Evolutionary conservation across 2,329 filamentous ascomycete genomes (phyloP).

Genomic region (Pyrenochaeta sp.): DNA sequence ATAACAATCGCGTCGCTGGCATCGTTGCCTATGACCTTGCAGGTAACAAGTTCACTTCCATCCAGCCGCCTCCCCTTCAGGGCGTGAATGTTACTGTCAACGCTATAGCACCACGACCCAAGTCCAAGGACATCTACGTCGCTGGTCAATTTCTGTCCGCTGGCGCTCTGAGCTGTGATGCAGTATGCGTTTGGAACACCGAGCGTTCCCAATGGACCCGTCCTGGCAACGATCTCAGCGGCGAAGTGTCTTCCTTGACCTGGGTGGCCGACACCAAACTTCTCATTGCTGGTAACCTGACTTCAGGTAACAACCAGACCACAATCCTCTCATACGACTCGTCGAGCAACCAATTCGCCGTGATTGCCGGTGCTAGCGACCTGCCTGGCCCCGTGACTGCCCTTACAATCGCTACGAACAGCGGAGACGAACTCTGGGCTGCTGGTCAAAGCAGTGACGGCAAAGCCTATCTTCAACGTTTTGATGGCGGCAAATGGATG

Average conservation of each 20-base stretch:
- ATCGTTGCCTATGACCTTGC: constrained; percentile 82
- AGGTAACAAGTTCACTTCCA: constrained; percentile 66
- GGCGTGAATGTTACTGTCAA: constrained; percentile 78
- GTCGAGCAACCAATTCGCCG: constrained; percentile 71
- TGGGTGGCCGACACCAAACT: constrained; percentile 79
- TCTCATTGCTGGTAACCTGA: constrained; percentile 80
- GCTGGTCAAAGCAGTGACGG: constrained; percentile 75
- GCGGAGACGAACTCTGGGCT: constrained; percentile 81
- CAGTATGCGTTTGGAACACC: constrained; percentile 81
- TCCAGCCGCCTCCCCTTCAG: constrained; percentile 78
- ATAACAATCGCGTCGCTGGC: constrained; percentile 71
- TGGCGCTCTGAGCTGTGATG: constrained; percentile 81
- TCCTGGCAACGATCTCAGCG: constrained; percentile 75
- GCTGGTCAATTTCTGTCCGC: constrained; percentile 85
- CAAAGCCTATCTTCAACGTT: constrained; percentile 82
- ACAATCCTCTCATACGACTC: constrained; percentile 78
- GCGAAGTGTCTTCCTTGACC: constrained; percentile 74
- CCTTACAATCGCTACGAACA: constrained; percentile 75
- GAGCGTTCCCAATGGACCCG: constrained; percentile 78
- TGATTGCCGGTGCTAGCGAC: constrained; percentile 66
- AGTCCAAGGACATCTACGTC: constrained; percentile 79
- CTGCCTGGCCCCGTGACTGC: constrained; percentile 84
- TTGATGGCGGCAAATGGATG: constrained; percentile 76
- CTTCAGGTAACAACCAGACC: constrained; percentile 69
- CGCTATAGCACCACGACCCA: constrained; percentile 76